These are phyloP conservation scores for Lecanicillium sp. DNA, from an alignment of 2,329 filamentous ascomycete genomes.

Conservation along the genomic window DNA sequence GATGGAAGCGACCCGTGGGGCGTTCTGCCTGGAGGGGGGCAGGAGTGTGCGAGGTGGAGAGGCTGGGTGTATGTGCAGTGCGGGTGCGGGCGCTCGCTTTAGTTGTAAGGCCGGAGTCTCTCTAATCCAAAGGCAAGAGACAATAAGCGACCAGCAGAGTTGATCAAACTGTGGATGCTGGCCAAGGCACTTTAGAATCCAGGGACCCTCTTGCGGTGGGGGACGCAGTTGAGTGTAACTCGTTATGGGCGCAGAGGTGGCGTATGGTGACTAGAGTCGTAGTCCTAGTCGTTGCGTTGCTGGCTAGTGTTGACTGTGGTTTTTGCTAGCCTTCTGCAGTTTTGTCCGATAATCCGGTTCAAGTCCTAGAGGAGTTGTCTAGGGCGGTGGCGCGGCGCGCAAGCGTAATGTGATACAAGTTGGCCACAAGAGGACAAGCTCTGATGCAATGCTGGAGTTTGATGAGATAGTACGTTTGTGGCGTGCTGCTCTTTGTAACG, in stretches of 20 bases:
- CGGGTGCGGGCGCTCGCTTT: background rate
- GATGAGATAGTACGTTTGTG: background rate
- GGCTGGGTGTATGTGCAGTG: background rate
- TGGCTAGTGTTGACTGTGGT: background rate
- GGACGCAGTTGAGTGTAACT: too few species aligned
- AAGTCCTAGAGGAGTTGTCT: background rate
- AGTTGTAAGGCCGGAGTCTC: too few species aligned
- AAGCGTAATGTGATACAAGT: background rate
- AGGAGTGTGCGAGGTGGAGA: background rate
- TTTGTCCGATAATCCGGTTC: slow-evolving; percentile 1
- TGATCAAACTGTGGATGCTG: slow-evolving; percentile 10
- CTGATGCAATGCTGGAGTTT: background rate
- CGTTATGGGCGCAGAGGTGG: too few species aligned
- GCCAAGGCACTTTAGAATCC: background rate
- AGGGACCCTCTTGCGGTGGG: slow-evolving; percentile 1
- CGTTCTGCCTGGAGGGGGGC: background rate
- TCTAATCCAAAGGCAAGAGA: background rate
- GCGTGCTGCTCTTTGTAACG: background rate
- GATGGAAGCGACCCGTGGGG: slow-evolving; percentile 1
- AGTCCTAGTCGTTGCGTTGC: background rate
- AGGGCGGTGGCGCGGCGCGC: background rate
- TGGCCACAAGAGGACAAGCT: too few species aligned
- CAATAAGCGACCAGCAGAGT: background rate
- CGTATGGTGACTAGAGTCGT: slow-evolving; percentile 5
- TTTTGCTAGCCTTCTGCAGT: background rate